Evolutionary conservation across 345 rosid genomes (phyloP), one percentile per base, ranked within the genome.

Genomic region (Camelina neglecta): DNA sequence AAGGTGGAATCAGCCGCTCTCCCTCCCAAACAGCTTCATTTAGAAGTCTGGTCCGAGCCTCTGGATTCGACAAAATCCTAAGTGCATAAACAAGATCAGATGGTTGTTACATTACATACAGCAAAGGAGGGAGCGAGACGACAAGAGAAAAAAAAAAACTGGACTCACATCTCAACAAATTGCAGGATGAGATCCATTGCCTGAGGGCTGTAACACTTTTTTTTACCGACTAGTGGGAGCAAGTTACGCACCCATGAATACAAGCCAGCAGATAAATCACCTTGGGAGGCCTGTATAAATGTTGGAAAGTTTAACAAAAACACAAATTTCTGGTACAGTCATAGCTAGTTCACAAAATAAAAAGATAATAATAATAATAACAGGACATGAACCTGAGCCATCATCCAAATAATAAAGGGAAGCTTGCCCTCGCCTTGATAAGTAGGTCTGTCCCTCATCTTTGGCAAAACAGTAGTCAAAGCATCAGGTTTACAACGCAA

Each of bases 181-280:
- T 87, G 91, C 80, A 89, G 81, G 54, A 89, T 81, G 56, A 85
- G 47, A 79, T 89, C 94, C 71, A 88, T 83, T 60, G 89, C 82
- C 80, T 70, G 87, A 26, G 90, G 86, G 78, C 78, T 87, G 76
- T 8, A 38, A 11, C 84, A 82, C 59, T 65, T 81, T 79, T 80
- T 82, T n/a, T 69, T 61, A 79, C 65, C 65, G 49, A 80, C 70
- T 59, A 75, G 29, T 3, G 90, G 90, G 65, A 89, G 72, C 16
- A 89, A 85, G 81, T 63, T 57, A 73, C 81, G 88, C 15, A 85
- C 73, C 91, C 91, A 89, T 3, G 81, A 66, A 67, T 79, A 82
- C 76, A 85, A 60, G 35, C 88, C 91, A 9, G 85, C 88, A 35
- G 83, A 80, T 75, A 87, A 72, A 58, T 85, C 89, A 56, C 87